These are phyloP conservation scores for Graphilbum sp. DNA, from an alignment of 2,329 filamentous ascomycete genomes.

Conservation along the genomic window DNA sequence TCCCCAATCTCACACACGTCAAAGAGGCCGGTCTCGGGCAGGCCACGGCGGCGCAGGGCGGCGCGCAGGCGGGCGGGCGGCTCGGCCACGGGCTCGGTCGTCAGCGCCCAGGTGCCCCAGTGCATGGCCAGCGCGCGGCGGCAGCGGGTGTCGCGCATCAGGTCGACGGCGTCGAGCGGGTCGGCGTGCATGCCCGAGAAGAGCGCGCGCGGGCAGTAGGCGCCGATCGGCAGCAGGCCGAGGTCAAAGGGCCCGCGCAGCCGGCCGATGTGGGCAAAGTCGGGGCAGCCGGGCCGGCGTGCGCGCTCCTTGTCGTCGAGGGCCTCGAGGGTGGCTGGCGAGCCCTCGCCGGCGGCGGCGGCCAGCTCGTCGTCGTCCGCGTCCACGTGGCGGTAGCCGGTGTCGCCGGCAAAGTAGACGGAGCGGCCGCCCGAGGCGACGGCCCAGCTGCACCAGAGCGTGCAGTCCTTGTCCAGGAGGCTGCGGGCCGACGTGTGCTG, in stretches of 20 bases:
- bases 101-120: conserved; percentile 84
- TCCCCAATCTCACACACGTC: conserved; percentile 76
- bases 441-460: conserved; percentile 81
- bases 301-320: conserved; percentile 58
- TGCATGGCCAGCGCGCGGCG: conserved; percentile 70
- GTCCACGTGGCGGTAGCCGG: conserved; percentile 64
- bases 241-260: conserved; percentile 77
- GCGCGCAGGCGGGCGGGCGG: conserved; percentile 58
- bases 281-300: conserved; percentile 57
- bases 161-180: conserved; percentile 75
- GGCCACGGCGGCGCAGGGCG: conserved; percentile 49
- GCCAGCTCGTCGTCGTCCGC: conserved; percentile 5
- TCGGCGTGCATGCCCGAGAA: conserved; percentile 77
- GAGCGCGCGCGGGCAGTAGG: conserved; percentile 56
- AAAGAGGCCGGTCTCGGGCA: conserved; percentile 59
- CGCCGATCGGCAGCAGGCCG: conserved; percentile 84
- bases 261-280: conserved; percentile 69
- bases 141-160: conserved; percentile 73
- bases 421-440: conserved; percentile 57
- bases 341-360: conserved; percentile 33
- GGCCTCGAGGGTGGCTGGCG: conserved; percentile 24
- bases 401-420: conserved; percentile 84
- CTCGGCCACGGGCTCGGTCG: conserved; percentile 70
- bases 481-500: conserved; percentile 66
- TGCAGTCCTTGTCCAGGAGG: conserved; percentile 52